Evolutionary conservation across 1,284 basidiomycete genomes (phyloP).

Genomic region (Malassezia nana): DNA sequence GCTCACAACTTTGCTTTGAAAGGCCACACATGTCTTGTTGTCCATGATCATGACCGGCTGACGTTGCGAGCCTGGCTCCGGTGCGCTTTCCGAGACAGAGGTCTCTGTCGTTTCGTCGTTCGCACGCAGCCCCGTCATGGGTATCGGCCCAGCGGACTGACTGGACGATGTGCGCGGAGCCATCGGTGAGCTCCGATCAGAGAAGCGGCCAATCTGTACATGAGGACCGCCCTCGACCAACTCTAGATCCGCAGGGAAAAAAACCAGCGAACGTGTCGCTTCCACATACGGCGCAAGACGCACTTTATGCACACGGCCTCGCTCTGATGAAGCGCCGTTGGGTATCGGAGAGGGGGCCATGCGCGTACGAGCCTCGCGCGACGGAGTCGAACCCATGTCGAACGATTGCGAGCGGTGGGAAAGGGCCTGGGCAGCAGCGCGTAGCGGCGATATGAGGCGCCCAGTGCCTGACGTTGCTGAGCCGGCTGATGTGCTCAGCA

Average conservation of each 20-base stretch:
- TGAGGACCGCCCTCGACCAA: constrained; percentile 52
- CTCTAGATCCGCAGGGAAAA: constrained; percentile 83
- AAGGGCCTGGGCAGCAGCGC: neutral
- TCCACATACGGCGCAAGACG: constrained; percentile 91
- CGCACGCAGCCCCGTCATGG: neutral
- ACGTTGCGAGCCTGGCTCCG: neutral
- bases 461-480: neutral
- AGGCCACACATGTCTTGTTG: constrained; percentile 57
- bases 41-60: constrained; percentile 22
- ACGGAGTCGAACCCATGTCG: neutral
- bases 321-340: too few relatives aligned
- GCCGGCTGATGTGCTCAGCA: neutral
- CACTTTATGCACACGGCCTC: constrained; percentile 28
- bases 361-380: neutral
- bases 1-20: constrained; percentile 91
- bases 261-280: constrained; percentile 73
- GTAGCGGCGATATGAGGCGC: neutral
- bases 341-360: neutral
- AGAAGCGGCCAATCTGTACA: constrained; percentile 11
- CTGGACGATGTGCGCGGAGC: neutral
- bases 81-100: neutral
- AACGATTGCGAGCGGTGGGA: neutral
- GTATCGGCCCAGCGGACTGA: neutral
- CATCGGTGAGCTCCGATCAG: neutral
- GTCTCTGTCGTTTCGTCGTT: neutral